A percentile compares a stretch with the other conserved stretches of the same genome.
These are phyloP conservation scores for Sphenostylis stenocarpa DNA, from an alignment of 306 rosid species.

Conservation along the genomic window DNA sequence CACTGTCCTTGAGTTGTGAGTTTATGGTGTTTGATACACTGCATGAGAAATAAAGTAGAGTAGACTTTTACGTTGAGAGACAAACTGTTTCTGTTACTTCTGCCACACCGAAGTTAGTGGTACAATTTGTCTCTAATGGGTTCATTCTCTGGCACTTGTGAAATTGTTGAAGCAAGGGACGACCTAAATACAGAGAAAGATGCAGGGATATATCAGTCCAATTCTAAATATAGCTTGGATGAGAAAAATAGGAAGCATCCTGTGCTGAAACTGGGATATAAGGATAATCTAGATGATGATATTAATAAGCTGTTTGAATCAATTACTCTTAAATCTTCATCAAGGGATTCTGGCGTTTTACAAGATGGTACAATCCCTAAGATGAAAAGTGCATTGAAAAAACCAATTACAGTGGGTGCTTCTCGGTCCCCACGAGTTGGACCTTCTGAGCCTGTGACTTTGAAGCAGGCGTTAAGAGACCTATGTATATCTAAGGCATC, in stretches of 20 bases:
- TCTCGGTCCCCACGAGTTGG: conserved; percentile 77
- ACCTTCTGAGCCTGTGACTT: conserved; percentile 68
- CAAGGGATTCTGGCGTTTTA: conserved; percentile 58
- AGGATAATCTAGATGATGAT: conserved; percentile 73
- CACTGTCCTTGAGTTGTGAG: conserved; percentile 13
- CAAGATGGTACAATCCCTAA: conserved; percentile 63
- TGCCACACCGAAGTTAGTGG: conserved; percentile 10
- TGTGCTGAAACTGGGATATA: conserved; percentile 57
- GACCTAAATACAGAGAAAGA: conserved; percentile 54
- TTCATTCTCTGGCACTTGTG: conserved; percentile 76
- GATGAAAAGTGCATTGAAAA: conserved; percentile 72
- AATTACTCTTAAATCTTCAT: conserved; percentile 59
- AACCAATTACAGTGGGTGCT: conserved; percentile 74
- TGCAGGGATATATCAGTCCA: conserved; percentile 33
- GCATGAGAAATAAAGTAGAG: conserved; percentile 29
- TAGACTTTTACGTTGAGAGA: conserved; percentile 27
- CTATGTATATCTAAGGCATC: conserved; percentile 93
- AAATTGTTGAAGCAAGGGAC: conserved; percentile 88
- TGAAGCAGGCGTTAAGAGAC: conserved; percentile 96
- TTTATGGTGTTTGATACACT: conserved; percentile 27
- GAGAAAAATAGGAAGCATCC: conserved; percentile 50
- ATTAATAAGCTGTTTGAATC: conserved; percentile 79
- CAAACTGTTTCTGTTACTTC: conserved; percentile 10
- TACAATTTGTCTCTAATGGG: conserved; percentile 57
- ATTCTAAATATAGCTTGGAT: conserved; percentile 31